A percentile compares a stretch with the other conserved stretches of the same genome.
These are phyloP conservation scores for Clathrospora elynae DNA, from an alignment of 2,329 filamentous ascomycete species.

Conservation along the genomic window DNA sequence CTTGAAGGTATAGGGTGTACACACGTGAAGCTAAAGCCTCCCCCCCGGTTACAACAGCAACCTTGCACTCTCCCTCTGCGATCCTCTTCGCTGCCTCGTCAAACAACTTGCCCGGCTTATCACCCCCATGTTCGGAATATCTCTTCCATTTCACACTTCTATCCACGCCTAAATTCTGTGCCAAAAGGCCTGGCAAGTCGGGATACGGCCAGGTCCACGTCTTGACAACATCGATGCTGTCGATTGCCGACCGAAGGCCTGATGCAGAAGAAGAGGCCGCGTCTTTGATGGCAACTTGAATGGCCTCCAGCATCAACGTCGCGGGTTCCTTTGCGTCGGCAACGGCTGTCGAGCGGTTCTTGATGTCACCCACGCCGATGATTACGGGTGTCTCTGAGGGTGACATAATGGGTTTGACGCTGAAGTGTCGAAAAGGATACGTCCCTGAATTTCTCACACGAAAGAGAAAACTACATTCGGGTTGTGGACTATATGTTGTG, in stretches of 20 bases:
- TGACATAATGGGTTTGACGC: constrained; percentile 2
- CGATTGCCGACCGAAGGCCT: constrained; percentile 55
- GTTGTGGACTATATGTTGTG: constrained; percentile 4
- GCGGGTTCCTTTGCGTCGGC: constrained; percentile 64
- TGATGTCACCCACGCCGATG: constrained; percentile 66
- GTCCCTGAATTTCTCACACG: neutral
- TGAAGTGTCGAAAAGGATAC: no score
- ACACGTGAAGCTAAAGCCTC: constrained; percentile 67
- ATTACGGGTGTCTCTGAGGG: constrained; percentile 56
- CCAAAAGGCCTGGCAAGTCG: constrained; percentile 62
- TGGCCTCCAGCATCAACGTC: constrained; percentile 63
- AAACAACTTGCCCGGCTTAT: constrained; percentile 66
- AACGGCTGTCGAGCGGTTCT: constrained; percentile 59
- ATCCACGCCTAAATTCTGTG: constrained; percentile 55
- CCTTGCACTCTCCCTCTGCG: constrained; percentile 57
- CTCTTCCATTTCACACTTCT: constrained; percentile 53
- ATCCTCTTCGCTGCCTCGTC: constrained; percentile 67
- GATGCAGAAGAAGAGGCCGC: constrained; percentile 44
- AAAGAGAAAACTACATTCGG: neutral
- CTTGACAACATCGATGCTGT: constrained; percentile 64
- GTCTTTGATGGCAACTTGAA: constrained; percentile 59
- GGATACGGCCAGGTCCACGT: constrained; percentile 71
- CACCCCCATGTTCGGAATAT: constrained; percentile 66
- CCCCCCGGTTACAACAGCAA: constrained; percentile 66
- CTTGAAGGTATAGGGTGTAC: constrained; percentile 16